These are phyloP conservation scores for Pichia scutulata DNA, from an alignment of 805 yeast species.

Conservation along the genomic window DNA sequence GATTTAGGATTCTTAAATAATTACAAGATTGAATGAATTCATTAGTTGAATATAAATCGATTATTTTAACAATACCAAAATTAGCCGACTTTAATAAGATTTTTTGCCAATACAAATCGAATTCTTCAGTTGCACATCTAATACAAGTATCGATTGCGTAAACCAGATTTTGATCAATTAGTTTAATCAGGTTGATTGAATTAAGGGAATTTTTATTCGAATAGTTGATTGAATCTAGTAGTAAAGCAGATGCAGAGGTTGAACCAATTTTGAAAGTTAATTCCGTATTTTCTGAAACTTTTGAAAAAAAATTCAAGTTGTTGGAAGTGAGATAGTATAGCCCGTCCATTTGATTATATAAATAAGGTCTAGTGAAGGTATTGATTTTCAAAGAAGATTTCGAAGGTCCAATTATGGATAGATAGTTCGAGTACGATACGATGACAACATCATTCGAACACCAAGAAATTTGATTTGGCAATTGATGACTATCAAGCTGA, in stretches of 20 bases:
- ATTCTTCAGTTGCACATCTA: constrained; percentile 68
- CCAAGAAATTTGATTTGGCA: constrained; percentile 38
- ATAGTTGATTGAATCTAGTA: constrained; percentile 70
- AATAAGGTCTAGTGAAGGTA: constrained; percentile 33
- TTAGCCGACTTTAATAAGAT: constrained; percentile 70
- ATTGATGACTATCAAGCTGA: neutral
- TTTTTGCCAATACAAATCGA: constrained; percentile 75
- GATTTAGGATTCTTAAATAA: constrained; percentile 59
- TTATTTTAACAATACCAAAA: constrained; percentile 66
- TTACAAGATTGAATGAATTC: constrained; percentile 57
- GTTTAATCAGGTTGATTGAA: constrained; percentile 67
- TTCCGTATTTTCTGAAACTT: constrained; percentile 50
- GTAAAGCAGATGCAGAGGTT: constrained; percentile 69
- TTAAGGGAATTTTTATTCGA: constrained; percentile 64
- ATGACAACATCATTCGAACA: constrained; percentile 80
- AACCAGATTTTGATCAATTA: constrained; percentile 39
- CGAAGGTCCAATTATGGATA: constrained; percentile 66
- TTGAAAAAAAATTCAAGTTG: constrained; percentile 52
- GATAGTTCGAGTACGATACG: constrained; percentile 48
- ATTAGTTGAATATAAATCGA: constrained; percentile 46
- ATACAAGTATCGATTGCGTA: constrained; percentile 68
- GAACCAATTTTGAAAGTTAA: constrained; percentile 79
- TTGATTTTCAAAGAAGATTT: constrained; percentile 50
- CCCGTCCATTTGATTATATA: constrained; percentile 61
- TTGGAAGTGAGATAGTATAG: constrained; percentile 53